A percentile compares a stretch with the other conserved stretches of the same genome.
Conservation (phyloP, 345 rosid species). For the Populus ilicifolia region DNA sequence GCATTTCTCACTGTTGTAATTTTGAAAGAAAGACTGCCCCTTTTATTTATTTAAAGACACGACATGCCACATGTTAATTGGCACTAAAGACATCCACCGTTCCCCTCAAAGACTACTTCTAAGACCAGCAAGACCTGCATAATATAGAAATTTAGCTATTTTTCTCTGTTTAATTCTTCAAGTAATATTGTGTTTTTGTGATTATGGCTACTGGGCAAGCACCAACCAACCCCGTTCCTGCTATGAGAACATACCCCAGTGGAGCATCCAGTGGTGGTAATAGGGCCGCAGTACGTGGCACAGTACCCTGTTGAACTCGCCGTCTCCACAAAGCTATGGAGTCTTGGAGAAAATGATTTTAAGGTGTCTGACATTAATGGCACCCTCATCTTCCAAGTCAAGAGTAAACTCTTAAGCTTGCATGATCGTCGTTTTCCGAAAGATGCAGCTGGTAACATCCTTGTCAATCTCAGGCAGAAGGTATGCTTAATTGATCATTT, state of each 20-base stretch:
- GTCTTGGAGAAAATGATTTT: slow-evolving; percentile 21
- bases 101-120: not conserved
- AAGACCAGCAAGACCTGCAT: not conserved
- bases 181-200: not conserved
- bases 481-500: slow-evolving; percentile 9
- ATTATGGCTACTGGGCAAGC: slow-evolving; percentile 1
- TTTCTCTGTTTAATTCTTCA: not conserved
- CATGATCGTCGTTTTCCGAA: slow-evolving; percentile 31
- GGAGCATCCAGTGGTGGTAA: slow-evolving; percentile 25
- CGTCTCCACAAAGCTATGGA: slow-evolving; percentile 13
- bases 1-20: too few relatives aligned
- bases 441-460: slow-evolving; percentile 28
- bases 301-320: slow-evolving; percentile 26
- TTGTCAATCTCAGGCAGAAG: slow-evolving; percentile 42
- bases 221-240: slow-evolving; percentile 14
- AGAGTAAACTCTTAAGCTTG: slow-evolving; percentile 21
- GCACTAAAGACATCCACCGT: not conserved
- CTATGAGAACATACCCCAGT: slow-evolving; percentile 7
- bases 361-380: slow-evolving; percentile 28
- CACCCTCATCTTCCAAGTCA: slow-evolving; percentile 27
- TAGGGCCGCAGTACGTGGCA: slow-evolving; percentile 27
- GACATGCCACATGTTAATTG: not conserved
- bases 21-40: too few relatives aligned
- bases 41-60: not conserved
- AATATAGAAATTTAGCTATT: not conserved